A percentile compares a stretch with the other conserved stretches of the same genome.
phyloP scores from a whole-genome alignment of 768 basidiomycete species.

The Boletus patriciae region DNA sequence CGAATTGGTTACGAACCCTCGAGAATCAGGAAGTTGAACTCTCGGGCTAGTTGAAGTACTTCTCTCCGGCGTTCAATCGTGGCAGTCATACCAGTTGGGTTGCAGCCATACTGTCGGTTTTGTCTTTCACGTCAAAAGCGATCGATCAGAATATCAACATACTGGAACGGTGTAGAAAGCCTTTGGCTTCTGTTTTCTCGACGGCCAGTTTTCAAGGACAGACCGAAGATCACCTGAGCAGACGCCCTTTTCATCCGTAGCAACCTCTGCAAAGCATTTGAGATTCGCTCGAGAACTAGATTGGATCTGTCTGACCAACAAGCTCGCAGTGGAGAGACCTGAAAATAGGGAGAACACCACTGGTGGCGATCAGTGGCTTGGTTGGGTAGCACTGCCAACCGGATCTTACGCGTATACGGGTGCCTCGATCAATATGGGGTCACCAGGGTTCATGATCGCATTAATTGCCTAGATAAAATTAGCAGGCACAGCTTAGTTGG shows the following conservation, averaged over 20 bases:
- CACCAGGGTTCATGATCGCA: conserved; percentile 74
- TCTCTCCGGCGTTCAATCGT: conserved; percentile 66
- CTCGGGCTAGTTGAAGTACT: conserved; percentile 66
- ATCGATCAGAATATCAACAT: conserved; percentile 23
- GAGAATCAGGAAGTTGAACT: conserved; percentile 78
- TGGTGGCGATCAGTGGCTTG: conserved; percentile 27
- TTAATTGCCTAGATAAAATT: conserved; percentile 55
- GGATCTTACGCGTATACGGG: conserved; percentile 69
- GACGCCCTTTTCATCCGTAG: conserved; percentile 74
- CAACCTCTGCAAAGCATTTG: conserved; percentile 56
- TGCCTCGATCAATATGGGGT: conserved; percentile 78
- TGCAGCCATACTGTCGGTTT: conserved; percentile 67
- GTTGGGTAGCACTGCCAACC: conserved; percentile 12
- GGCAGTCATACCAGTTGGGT: conserved; percentile 82
- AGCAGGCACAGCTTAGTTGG: conserved; percentile 3
- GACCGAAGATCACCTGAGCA: conserved; percentile 56
- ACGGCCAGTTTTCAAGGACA: conserved; percentile 75
- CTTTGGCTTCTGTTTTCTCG: conserved; percentile 68
- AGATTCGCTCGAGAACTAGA: neutral
- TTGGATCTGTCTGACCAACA: conserved; percentile 45
- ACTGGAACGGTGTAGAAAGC: conserved; percentile 81
- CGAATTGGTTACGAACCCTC: conserved; percentile 55
- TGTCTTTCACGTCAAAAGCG: neutral
- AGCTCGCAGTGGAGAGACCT: conserved; percentile 54
- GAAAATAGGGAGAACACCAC: conserved; percentile 69